These are phyloP conservation scores for Endocladia muricata DNA, from an alignment of 31 red algal species.

Conservation along the genomic window DNA sequence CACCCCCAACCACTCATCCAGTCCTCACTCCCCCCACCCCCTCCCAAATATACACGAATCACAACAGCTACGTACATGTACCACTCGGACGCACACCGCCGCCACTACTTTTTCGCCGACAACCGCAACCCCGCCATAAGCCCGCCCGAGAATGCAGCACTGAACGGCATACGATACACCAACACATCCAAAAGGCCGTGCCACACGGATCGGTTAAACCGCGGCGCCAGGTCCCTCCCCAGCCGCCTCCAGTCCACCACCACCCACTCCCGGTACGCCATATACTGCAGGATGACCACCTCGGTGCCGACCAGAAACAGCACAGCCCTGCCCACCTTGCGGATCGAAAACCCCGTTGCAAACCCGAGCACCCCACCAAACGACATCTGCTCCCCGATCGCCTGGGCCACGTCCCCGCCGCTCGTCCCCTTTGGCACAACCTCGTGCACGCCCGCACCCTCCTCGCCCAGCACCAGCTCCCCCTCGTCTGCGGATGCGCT, in stretches of 20 bases:
- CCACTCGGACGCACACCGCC: not conserved
- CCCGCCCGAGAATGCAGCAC: constrained; percentile 74
- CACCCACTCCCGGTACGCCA: constrained; percentile 86
- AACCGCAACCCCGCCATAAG: constrained; percentile 51
- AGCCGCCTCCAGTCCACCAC: constrained; percentile 70
- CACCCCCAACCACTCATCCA: too few species aligned
- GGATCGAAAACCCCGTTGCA: constrained; percentile 78
- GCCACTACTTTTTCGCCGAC: constrained; percentile 24
- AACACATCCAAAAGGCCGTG: constrained; percentile 59
- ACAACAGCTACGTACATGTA: too few species aligned
- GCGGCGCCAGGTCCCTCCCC: constrained; percentile 60
- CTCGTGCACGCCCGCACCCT: not conserved
- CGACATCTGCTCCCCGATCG: constrained; percentile 77
- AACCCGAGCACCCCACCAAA: constrained; percentile 82
- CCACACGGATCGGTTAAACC: constrained; percentile 36
- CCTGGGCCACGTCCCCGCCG: not conserved
- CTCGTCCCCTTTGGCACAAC: not conserved
- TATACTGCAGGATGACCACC: constrained; percentile 83
- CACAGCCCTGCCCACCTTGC: constrained; percentile 57
- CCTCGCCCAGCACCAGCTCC: not conserved
- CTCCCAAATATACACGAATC: too few species aligned
- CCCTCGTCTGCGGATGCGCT: not conserved
- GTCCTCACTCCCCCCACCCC: too few species aligned
- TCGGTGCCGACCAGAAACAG: constrained; percentile 80
- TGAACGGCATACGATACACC: constrained; percentile 87